Conservation (phyloP, 768 basidiomycete species). For the Rickenella mellea region DNA sequence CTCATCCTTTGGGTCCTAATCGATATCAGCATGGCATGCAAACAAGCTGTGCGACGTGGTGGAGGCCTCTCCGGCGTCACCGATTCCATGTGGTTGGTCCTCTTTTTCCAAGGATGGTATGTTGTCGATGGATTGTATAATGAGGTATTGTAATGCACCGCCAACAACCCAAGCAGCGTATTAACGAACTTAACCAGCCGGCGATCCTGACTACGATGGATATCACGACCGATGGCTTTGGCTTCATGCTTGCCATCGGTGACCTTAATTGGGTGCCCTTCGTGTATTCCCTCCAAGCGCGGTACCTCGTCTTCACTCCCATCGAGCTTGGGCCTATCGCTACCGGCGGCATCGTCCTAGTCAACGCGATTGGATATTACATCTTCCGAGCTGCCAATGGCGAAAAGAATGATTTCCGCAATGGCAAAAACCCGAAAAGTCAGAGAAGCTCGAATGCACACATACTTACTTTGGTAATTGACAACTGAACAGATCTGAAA, state of each 20-base stretch:
- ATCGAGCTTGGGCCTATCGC: constrained; percentile 61
- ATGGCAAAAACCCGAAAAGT: constrained; percentile 93
- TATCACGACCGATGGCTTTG: constrained; percentile 94
- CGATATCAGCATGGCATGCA: constrained; percentile 85
- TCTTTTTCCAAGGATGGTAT: constrained; percentile 81
- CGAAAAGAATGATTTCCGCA: constrained; percentile 94
- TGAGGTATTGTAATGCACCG: too few relatives aligned
- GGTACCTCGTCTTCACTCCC: constrained; percentile 87
- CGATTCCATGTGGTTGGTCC: constrained; percentile 87
- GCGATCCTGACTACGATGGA: constrained; percentile 95
- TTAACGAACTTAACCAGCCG: constrained; percentile 35
- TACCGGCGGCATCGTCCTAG: constrained; percentile 47
- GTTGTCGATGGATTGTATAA: constrained; percentile 82
- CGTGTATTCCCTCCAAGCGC: constrained; percentile 86
- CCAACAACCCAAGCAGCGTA: too few relatives aligned
- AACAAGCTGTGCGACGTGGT: constrained; percentile 79
- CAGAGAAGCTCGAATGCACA: neutral
- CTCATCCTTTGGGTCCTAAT: constrained; percentile 88
- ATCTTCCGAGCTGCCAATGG: constrained; percentile 85
- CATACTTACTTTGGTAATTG: neutral
- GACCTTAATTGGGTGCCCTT: constrained; percentile 94
- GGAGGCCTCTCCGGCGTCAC: constrained; percentile 50
- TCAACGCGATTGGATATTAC: constrained; percentile 72
- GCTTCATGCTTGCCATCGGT: constrained; percentile 94
- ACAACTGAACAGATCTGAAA: constrained; percentile 63